Percentiles rank a stretch among this genome's conserved stretches.
Evolutionary conservation across 306 rosid genomes (phyloP).

Genomic region (Begonia peltatifolia): DNA sequence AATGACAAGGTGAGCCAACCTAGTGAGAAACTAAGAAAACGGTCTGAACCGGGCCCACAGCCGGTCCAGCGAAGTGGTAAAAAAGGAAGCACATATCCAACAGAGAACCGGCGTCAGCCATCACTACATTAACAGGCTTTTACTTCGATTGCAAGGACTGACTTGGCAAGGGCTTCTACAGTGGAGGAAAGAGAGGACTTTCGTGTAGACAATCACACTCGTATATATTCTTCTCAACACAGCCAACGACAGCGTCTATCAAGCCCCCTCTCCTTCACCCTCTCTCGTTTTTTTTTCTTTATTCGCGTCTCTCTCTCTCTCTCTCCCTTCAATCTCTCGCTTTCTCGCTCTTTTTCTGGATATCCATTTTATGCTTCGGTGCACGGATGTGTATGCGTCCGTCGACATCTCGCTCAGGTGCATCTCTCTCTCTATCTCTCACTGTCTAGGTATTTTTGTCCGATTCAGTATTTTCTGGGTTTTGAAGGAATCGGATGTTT

Average conservation of each 20-base stretch:
- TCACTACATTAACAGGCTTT: too few relatives aligned
- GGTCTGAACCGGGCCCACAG: too few relatives aligned
- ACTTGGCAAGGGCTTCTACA: too few relatives aligned
- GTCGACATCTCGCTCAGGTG: conserved; percentile 52
- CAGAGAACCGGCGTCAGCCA: too few relatives aligned
- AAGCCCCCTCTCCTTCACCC: background rate
- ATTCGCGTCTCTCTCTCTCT: background rate
- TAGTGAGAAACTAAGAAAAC: too few relatives aligned
- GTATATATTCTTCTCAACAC: too few relatives aligned
- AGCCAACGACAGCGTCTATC: too few relatives aligned
- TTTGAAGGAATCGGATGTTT: background rate
- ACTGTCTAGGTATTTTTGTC: conserved; percentile 4
- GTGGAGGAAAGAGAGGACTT: background rate
- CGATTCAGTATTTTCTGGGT: background rate
- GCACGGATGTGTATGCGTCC: conserved; percentile 51
- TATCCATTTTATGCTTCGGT: conserved; percentile 4
- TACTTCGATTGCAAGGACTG: too few relatives aligned
- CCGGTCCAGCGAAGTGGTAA: too few relatives aligned
- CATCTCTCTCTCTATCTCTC: background rate
- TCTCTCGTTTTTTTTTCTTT: background rate
- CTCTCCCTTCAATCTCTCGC: background rate
- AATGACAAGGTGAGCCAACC: too few relatives aligned
- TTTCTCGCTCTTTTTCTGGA: background rate
- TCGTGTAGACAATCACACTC: background rate
- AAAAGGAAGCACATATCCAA: too few relatives aligned